phyloP scores from a whole-genome alignment of 2,329 filamentous ascomycete genomes.

The Fusarium penzigii region DNA sequence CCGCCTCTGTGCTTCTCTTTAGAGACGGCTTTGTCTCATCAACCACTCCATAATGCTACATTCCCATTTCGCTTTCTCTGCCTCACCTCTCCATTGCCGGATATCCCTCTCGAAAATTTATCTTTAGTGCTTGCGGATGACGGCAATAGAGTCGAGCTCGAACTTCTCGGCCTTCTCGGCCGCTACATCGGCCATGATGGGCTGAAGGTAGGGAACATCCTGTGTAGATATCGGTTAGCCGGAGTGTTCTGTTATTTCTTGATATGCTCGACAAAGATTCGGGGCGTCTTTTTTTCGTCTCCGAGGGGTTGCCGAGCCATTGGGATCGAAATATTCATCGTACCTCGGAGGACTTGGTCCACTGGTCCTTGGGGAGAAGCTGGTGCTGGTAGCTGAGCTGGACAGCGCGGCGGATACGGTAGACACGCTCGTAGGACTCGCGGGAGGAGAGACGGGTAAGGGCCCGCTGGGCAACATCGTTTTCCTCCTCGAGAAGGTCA shows the following conservation, averaged over 20 bases:
- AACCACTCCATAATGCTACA: slow-evolving; percentile 21
- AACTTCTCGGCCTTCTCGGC: slow-evolving; percentile 53
- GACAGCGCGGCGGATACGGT: slow-evolving; percentile 92
- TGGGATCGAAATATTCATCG: slow-evolving; percentile 14
- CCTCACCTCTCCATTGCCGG: slow-evolving; percentile 9
- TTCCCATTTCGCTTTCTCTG: slow-evolving; percentile 13
- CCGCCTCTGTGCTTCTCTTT: slow-evolving; percentile 20
- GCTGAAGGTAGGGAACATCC: slow-evolving; percentile 57
- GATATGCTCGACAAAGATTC: slow-evolving; percentile 5
- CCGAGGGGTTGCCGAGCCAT: slow-evolving; percentile 10
- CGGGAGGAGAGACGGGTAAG: slow-evolving; percentile 87
- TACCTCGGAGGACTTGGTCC: slow-evolving; percentile 59
- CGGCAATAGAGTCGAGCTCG: slow-evolving; percentile 51
- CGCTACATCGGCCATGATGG: slow-evolving; percentile 54
- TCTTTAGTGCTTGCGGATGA: slow-evolving; percentile 51
- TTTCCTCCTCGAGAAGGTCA: slow-evolving; percentile 93
- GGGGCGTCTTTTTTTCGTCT: slow-evolving; percentile 18
- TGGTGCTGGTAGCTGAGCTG: slow-evolving; percentile 70
- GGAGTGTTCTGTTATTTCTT: neutral
- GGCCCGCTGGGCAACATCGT: slow-evolving; percentile 80
- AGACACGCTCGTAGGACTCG: slow-evolving; percentile 95
- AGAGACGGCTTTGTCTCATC: slow-evolving; percentile 25
- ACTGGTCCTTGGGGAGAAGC: slow-evolving; percentile 62
- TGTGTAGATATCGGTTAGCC: slow-evolving; percentile 29
- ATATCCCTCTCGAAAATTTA: slow-evolving; percentile 6